A percentile compares a stretch with the other conserved stretches of the same genome.
Conservation (phyloP, 352 stramenopile species). For the Pythium brachiatum region DNA sequence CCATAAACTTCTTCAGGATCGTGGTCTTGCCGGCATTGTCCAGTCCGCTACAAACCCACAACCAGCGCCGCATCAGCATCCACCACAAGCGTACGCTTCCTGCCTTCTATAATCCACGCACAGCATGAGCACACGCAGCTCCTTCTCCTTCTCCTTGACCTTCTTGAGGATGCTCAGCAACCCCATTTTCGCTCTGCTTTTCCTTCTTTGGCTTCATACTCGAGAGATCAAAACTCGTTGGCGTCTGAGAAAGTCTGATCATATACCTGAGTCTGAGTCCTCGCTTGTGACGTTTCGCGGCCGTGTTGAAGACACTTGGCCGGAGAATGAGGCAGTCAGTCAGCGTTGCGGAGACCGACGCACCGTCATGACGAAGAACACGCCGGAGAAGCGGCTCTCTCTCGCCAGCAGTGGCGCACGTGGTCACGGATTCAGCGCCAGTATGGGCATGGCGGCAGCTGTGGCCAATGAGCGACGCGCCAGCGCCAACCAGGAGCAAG, state of each 20-base stretch:
- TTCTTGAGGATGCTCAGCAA: conserved; percentile 95
- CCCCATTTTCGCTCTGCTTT: conserved; percentile 53
- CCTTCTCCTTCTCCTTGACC: conserved; percentile 99
- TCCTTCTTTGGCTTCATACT: conserved; percentile 1
- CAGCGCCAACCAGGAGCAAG: conserved; percentile 23
- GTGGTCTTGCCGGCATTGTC: conserved; percentile 99
- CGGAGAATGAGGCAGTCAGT: background rate
- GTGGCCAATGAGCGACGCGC: background rate
- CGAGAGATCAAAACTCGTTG: background rate
- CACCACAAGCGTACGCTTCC: background rate
- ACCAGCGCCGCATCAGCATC: background rate
- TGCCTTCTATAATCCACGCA: conserved; percentile 28
- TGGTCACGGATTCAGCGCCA: background rate
- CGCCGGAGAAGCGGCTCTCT: background rate
- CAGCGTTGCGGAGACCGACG: background rate
- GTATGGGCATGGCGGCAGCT: background rate
- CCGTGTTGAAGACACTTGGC: conserved; percentile 1
- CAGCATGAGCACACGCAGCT: conserved; percentile 98
- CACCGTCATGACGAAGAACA: conserved; percentile 4
- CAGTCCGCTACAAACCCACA: conserved; percentile 75
- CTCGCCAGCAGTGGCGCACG: background rate
- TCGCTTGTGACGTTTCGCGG: conserved; percentile 19
- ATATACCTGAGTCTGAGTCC: conserved; percentile 12
- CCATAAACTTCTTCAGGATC: conserved; percentile 98
- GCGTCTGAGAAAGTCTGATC: conserved; percentile 14